A percentile compares a stretch with the other conserved stretches of the same genome.
phyloP scores from a whole-genome alignment of 768 basidiomycete species.

The Kwoniella shandongensis region DNA sequence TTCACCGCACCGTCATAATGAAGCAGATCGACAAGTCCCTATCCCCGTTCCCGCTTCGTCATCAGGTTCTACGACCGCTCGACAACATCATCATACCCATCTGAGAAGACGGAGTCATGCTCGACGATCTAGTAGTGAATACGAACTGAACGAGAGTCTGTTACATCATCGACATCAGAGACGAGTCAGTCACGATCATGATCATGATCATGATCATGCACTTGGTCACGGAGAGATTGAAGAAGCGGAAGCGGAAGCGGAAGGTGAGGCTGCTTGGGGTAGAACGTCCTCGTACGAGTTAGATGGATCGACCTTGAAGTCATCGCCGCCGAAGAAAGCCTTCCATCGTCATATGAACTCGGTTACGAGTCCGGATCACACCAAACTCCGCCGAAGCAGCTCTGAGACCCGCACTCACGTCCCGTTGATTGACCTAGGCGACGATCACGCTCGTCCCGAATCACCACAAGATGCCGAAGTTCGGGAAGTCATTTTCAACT shows the following conservation, averaged over 20 bases:
- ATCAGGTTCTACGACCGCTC: slow-evolving; percentile 12
- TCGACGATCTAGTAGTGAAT: neutral
- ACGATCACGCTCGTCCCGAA: slow-evolving; percentile 2
- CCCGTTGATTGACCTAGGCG: slow-evolving; percentile 6
- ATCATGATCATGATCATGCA: too few species aligned
- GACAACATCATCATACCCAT: slow-evolving; percentile 16
- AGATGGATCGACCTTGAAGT: slow-evolving; percentile 4
- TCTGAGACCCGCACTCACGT: neutral
- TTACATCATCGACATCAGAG: too few species aligned
- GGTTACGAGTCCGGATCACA: neutral
- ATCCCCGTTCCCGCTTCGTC: slow-evolving; percentile 5
- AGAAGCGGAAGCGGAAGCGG: neutral
- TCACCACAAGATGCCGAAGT: slow-evolving; percentile 28
- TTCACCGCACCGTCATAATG: neutral
- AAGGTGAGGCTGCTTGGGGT: neutral
- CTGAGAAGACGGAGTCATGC: slow-evolving; percentile 6
- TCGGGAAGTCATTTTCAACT: slow-evolving; percentile 34
- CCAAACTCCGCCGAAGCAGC: too few species aligned
- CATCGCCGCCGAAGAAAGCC: slow-evolving; percentile 5
- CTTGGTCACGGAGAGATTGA: neutral
- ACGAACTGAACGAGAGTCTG: slow-evolving; percentile 9
- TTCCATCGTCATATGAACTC: neutral
- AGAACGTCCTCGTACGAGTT: slow-evolving; percentile 11
- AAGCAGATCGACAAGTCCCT: too few species aligned
- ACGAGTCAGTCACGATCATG: too few species aligned